Conservation (phyloP, 495 filamentous ascomycete genomes). For the Corynascus novoguineensis region DNA sequence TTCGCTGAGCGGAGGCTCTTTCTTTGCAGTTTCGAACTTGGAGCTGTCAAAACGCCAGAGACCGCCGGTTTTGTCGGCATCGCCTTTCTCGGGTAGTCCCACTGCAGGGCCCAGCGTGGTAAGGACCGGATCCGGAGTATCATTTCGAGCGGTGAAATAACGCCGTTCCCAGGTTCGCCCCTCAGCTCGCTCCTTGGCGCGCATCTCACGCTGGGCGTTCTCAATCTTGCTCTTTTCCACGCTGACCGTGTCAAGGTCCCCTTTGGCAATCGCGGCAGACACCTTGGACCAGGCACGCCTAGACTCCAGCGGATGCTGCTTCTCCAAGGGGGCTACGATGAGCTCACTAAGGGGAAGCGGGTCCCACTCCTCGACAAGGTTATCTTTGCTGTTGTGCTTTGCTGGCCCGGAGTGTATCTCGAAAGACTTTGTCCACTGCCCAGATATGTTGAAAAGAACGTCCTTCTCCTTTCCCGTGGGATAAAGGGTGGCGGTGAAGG, state of each 20-base stretch:
- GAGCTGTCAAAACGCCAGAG: conserved; percentile 76
- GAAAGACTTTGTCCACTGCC: conserved; percentile 87
- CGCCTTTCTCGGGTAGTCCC: conserved; percentile 51
- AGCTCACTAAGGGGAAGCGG: conserved; percentile 63
- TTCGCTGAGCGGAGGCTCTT: conserved; percentile 30
- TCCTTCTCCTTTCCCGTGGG: conserved; percentile 74
- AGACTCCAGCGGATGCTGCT: conserved; percentile 83
- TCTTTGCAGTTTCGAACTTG: conserved; percentile 51
- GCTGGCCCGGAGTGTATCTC: conserved; percentile 65
- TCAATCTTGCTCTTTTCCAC: conserved; percentile 85
- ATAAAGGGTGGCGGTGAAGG: conserved; percentile 71
- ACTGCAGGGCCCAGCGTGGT: conserved; percentile 51
- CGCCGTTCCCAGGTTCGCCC: conserved; percentile 75
- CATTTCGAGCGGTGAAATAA: conserved; percentile 63
- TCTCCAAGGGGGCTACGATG: conserved; percentile 63
- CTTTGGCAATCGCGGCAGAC: conserved; percentile 66
- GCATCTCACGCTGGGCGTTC: conserved; percentile 78
- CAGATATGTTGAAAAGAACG: conserved; percentile 76
- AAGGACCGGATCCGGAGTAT: conserved; percentile 50
- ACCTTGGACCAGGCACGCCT: conserved; percentile 86
- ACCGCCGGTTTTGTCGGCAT: conserved; percentile 77
- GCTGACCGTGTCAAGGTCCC: conserved; percentile 77
- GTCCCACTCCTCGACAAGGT: conserved; percentile 62
- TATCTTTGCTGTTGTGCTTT: conserved; percentile 51
- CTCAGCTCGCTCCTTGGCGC: conserved; percentile 73